Evolutionary conservation across 2,329 filamentous ascomycete genomes (phyloP), one percentile per base, ranked within the genome.

Genomic region (Fusarium nodosum): DNA sequence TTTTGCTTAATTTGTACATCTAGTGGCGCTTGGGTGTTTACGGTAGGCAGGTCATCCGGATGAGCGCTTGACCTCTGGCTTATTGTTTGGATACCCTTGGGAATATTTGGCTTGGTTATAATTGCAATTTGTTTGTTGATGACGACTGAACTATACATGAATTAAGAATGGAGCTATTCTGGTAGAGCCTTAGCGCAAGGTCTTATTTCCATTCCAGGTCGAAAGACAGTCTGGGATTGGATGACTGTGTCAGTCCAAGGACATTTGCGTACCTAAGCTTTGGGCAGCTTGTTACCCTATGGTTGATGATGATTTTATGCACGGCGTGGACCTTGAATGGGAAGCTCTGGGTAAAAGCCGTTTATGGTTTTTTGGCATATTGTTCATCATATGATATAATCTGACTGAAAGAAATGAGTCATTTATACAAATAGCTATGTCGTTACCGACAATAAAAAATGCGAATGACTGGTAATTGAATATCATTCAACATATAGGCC

Each of bases 201-300:
- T 30, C 31, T 2, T 60, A 28, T 62, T 62, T 55, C 60, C 60
- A 10, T 62, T 63, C 57, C 41, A 36, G 60, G 60, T 18, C 36
- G 20, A 8, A n/a, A 26, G 34, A 12, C 16, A 39, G 16, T 7
- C n/a, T 46, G 34, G 60, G 60, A 63, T 63, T 63, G 60, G 60
- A 62, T 61, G 26, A 11, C 3, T 44, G 13, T 26, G 5, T 36
- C 30, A 39, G 60, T 30, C 20, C 39, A 46, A 15, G 28, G 33
- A 28, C 2, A 18, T 46, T 39, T 41, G 22, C 38, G 4, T 20
- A 11, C 28, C 28, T 30, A 18, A 58, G 16, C 26, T 31, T 56
- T 13, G n/a, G 12, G 16, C 28, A 41, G 20, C 15, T 51, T 57
- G 41, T 30, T 59, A 50, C 56, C 56, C 56, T 60, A 50, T 28